A percentile compares a stretch with the other conserved stretches of the same genome.
Evolutionary conservation across 1,139 yeast genomes (phyloP).

Genomic region (Petasospora fabianii): DNA sequence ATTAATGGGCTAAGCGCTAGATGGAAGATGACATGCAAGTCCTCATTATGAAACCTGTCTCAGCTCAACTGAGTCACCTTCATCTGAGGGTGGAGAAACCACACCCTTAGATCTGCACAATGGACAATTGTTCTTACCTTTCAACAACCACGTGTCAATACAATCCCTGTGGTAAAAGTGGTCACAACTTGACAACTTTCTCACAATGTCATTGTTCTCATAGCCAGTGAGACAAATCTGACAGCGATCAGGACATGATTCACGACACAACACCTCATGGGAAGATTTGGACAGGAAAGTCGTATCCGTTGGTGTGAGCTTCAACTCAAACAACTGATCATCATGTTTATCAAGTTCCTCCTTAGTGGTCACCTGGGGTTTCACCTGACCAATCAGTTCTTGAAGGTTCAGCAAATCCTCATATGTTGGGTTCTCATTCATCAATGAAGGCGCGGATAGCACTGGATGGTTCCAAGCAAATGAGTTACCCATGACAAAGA

Average conservation of each 20-base stretch:
- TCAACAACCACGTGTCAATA: constrained; percentile 53
- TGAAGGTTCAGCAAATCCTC: constrained; percentile 45
- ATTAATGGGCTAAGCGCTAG: too few species aligned
- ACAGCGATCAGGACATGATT: constrained; percentile 30
- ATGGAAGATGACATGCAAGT: too few species aligned
- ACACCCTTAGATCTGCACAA: constrained; percentile 47
- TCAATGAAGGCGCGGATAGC: constrained; percentile 41
- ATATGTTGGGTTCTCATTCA: constrained; percentile 46
- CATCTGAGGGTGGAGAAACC: too few species aligned
- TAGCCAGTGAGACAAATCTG: constrained; percentile 49
- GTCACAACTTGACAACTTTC: constrained; percentile 40
- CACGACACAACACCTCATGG: background rate
- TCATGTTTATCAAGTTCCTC: constrained; percentile 34
- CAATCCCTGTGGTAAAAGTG: constrained; percentile 52
- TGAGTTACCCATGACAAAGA: constrained; percentile 47
- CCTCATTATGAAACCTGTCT: too few species aligned
- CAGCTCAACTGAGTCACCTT: too few species aligned
- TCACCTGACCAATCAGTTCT: constrained; percentile 41
- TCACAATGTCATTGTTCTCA: constrained; percentile 40
- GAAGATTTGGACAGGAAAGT: background rate
- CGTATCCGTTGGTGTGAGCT: background rate
- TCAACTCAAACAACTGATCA: constrained; percentile 21
- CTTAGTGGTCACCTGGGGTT: constrained; percentile 40
- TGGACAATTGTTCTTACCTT: constrained; percentile 56
- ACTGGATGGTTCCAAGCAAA: constrained; percentile 47